Evolutionary conservation across 352 stramenopile species (phyloP), one percentile per base, ranked within the genome.

Genomic region (Globisporangium mamillatum): DNA sequence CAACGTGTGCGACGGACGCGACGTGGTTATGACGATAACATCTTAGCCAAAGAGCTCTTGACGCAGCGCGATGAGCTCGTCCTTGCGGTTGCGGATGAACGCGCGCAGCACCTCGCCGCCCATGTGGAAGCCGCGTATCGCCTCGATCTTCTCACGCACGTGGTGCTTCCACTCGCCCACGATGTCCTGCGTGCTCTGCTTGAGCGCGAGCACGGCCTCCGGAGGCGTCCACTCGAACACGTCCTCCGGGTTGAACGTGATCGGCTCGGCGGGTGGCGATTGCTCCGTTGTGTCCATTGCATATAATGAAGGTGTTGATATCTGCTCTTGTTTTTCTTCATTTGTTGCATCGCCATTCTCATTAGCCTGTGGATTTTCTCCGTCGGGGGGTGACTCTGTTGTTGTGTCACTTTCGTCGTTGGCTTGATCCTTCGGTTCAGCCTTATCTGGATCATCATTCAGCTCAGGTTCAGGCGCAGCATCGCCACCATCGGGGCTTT

Each of bases 141-240:
- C 68, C 18, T 74, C 66, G 34, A 91, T 67, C 29, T 74, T 75
- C 61, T 89, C 79, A 16, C 71, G 71, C 60, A 92, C 81, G 3
- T 63, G 65, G 12, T 54, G 66, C 25, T 68, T 74, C 84, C 84
- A 92, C 64, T 82, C 65, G 50, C 32, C 70, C 34, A 52, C 38
- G 27, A 75, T 64, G 14, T 56, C 50, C 12, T 71, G 68, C 9
- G 68, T 55, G 10, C 46, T 54, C 4, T 57, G 20, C 48, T 74
- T 75, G 2, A 58, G 18, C 2, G 60, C 38, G 14, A 84, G 71
- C 22, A 81, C 44, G 0, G 72, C 69, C 3, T 72, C 12, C 1
- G 71, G 70, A 24, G 84, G 81, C 4, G 46, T 67, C 84, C 84
- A 92, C 70, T 91, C 84, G 61, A 92, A 92, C 55, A 92, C 75